phyloP scores from a whole-genome alignment of 1,284 basidiomycete genomes.

The Volvariella volvacea region DNA sequence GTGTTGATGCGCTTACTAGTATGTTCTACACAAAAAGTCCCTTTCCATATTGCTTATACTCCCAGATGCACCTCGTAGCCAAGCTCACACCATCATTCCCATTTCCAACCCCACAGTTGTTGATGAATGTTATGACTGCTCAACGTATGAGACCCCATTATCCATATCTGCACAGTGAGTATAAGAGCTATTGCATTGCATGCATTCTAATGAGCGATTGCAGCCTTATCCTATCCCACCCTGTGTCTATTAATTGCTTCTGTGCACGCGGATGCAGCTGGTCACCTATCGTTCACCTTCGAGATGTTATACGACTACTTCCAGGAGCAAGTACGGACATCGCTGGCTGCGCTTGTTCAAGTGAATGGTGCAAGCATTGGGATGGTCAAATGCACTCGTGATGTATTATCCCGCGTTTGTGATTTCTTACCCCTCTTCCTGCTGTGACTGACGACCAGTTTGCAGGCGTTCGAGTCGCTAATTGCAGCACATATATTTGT shows the following conservation, averaged over 20 bases:
- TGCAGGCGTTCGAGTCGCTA: slow-evolving; percentile 68
- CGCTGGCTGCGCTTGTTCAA: slow-evolving; percentile 65
- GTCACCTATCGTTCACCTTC: slow-evolving; percentile 68
- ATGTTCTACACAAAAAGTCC: no score
- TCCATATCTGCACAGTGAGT: slow-evolving; percentile 46
- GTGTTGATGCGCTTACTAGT: slow-evolving; percentile 65
- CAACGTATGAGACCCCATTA: slow-evolving; percentile 51
- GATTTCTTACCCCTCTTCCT: neutral
- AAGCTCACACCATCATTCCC: slow-evolving; percentile 45
- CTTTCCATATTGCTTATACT: no score
- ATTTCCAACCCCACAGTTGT: slow-evolving; percentile 36
- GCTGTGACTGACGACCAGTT: slow-evolving; percentile 6
- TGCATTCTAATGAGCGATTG: neutral
- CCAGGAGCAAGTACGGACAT: slow-evolving; percentile 59
- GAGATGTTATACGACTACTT: slow-evolving; percentile 73
- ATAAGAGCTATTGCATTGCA: slow-evolving; percentile 1
- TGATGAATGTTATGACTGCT: slow-evolving; percentile 33
- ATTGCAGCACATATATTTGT: slow-evolving; percentile 46
- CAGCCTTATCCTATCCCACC: slow-evolving; percentile 64
- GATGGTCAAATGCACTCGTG: slow-evolving; percentile 59
- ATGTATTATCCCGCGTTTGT: slow-evolving; percentile 57
- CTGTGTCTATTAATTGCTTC: slow-evolving; percentile 72
- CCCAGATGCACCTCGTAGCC: slow-evolving; percentile 43
- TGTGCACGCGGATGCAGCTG: slow-evolving; percentile 54
- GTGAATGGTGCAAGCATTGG: slow-evolving; percentile 67